Base-by-base conservation (phyloP, 148 eudicot genomes). In the Talinum fruticosum region DNA sequence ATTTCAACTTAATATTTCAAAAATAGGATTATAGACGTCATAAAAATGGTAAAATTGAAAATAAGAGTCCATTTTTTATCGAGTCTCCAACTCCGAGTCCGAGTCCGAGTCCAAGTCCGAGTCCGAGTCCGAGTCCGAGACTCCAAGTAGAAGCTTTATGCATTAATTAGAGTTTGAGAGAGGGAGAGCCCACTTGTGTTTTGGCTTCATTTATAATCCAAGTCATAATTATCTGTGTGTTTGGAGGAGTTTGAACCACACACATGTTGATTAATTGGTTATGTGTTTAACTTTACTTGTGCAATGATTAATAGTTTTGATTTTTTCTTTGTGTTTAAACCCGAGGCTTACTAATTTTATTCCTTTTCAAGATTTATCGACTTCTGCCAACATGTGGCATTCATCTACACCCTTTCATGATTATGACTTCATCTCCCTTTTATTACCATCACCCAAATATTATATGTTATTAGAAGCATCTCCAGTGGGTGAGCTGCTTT, bases 81-180 rank as follows among this genome's bases (percentile, higher is more conserved):
- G 72, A 47, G 72, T n/a, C 24, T n/a, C n/a, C n/a, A n/a, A n/a
- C n/a, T n/a, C n/a, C n/a, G n/a, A n/a, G n/a, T n/a, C n/a, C n/a
- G n/a, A n/a, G n/a, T n/a, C n/a, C n/a, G n/a, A n/a, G n/a, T n/a
- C n/a, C n/a, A n/a, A n/a, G n/a, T n/a, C n/a, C n/a, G n/a, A n/a
- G n/a, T n/a, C n/a, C n/a, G n/a, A n/a, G n/a, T n/a, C n/a, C n/a
- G n/a, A n/a, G n/a, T 38, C 19, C 2, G 16, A 1, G 15, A 36
- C 51, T 37, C 38, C 19, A 24, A 69, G 16, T 26, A 69, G 73
- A 30, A 69, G 28, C 73, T 69, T 69, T 69, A 44, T 69, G 73
- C 26, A 69, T 69, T 69, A 8, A 69, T 69, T 69, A 69, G 51
- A 16, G 45, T 41, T 38, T 8, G 5, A 14, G 13, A 16, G 29